These are phyloP conservation scores for Acanthamoeba culbertsoni DNA, from an alignment of 208 protist species.

Conservation along the genomic window DNA sequence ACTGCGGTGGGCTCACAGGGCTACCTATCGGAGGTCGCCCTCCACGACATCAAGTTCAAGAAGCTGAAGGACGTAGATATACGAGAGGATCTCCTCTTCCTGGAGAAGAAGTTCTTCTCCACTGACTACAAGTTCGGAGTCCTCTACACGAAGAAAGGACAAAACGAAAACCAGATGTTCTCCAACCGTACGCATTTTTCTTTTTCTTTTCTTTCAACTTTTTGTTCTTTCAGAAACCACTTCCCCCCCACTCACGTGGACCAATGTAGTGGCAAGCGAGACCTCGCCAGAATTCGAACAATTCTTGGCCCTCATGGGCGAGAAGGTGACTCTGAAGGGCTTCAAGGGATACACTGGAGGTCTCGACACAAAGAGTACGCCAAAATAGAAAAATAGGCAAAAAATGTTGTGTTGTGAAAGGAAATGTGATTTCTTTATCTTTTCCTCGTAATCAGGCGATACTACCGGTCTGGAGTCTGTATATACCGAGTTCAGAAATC, in stretches of 20 bases:
- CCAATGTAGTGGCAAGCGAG: background rate
- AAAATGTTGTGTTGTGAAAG: no score
- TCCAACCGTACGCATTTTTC: conserved; percentile 3
- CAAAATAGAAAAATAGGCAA: background rate
- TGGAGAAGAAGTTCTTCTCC: conserved; percentile 60
- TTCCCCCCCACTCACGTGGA: background rate
- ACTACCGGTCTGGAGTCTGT: conserved; percentile 5
- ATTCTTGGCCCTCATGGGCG: conserved; percentile 36
- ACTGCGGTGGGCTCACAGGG: background rate
- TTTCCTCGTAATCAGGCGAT: conserved; percentile 31
- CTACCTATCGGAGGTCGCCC: background rate
- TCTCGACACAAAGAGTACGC: conserved; percentile 17
- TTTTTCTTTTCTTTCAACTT: background rate
- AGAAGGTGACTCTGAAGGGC: conserved; percentile 47
- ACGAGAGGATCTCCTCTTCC: conserved; percentile 4
- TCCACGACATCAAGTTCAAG: conserved; percentile 29
- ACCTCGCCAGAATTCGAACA: background rate
- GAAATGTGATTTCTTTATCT: no score
- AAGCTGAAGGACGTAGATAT: conserved; percentile 47
- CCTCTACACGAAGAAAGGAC: conserved; percentile 9
- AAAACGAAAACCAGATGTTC: conserved; percentile 62
- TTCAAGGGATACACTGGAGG: conserved; percentile 53
- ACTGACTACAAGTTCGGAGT: conserved; percentile 55
- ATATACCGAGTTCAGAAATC: conserved; percentile 37
- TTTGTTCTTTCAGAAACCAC: background rate